Evolutionary conservation across 805 yeast genomes (phyloP).

Genomic region (Geotrichum ghanense): DNA sequence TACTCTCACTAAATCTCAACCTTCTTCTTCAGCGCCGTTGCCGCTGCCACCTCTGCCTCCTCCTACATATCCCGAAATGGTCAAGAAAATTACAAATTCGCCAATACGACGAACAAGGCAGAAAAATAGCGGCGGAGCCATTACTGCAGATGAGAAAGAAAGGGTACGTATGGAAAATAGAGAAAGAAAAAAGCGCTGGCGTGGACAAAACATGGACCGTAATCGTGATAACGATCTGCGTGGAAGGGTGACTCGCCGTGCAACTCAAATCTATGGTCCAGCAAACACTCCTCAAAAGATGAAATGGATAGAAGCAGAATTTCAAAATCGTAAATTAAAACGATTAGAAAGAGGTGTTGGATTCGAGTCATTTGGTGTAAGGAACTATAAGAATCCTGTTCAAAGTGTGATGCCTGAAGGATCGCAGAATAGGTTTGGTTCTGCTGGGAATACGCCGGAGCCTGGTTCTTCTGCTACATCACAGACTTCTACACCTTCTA

Average conservation of each 20-base stretch:
- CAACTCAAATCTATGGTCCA: conserved; percentile 53
- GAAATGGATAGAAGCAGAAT: conserved; percentile 69
- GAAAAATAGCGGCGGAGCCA: conserved; percentile 1
- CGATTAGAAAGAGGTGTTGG: conserved; percentile 34
- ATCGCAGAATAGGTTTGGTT: conserved; percentile 5
- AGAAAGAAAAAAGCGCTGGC: conserved; percentile 72
- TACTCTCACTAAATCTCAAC: not conserved
- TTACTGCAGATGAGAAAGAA: conserved; percentile 34
- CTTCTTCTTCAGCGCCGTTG: not conserved
- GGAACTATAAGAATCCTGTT: conserved; percentile 1
- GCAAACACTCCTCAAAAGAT: conserved; percentile 40
- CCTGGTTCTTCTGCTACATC: not conserved
- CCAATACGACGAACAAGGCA: not conserved
- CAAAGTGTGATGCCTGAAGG: conserved; percentile 4
- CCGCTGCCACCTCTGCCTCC: not conserved
- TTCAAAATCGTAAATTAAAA: conserved; percentile 50
- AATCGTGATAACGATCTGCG: conserved; percentile 84
- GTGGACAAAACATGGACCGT: conserved; percentile 66
- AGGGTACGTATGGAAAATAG: conserved; percentile 56
- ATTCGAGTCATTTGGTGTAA: conserved; percentile 4
- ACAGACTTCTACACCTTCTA: not conserved
- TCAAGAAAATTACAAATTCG: not conserved
- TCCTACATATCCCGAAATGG: not conserved
- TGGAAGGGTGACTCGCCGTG: conserved; percentile 65
- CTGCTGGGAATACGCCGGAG: not conserved